Percentiles rank a stretch among this genome's conserved stretches.
These are phyloP conservation scores for Trichosporon sp. DNA, from an alignment of 1,284 basidiomycete species.

Conservation along the genomic window DNA sequence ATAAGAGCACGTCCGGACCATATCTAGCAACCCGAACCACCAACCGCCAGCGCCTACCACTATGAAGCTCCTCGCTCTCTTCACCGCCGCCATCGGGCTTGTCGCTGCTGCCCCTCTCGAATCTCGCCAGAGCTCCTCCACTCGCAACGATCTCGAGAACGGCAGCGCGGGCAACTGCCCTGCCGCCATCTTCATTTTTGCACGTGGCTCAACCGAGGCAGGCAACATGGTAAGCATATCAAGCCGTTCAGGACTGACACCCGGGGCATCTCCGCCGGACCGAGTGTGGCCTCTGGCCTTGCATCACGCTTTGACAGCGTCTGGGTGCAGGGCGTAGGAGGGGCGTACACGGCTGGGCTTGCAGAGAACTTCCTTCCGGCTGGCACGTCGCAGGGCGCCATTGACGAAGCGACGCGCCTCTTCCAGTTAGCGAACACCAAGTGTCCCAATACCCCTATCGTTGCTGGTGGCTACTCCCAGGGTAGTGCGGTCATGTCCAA, in stretches of 20 bases:
- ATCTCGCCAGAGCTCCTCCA: not conserved
- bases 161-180: not conserved
- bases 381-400: not conserved
- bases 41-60: no score
- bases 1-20: no score
- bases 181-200: not conserved
- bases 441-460: not conserved
- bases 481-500: not conserved
- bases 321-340: not conserved
- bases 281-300: not conserved
- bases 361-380: not conserved
- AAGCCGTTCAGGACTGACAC: not conserved
- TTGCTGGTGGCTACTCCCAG: not conserved
- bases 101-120: not conserved
- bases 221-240: not conserved
- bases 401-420: not conserved
- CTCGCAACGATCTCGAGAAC: conserved; percentile 1
- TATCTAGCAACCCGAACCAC: no score
- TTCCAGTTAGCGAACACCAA: not conserved
- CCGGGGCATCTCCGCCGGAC: not conserved
- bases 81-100: conserved; percentile 1
- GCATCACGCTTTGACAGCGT: not conserved
- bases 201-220: not conserved
- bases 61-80: conserved; percentile 10
- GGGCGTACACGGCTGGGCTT: not conserved